Evolutionary conservation across 2,329 filamentous ascomycete species (phyloP).

Genomic region (Pseudogymnoascus sp.): DNA sequence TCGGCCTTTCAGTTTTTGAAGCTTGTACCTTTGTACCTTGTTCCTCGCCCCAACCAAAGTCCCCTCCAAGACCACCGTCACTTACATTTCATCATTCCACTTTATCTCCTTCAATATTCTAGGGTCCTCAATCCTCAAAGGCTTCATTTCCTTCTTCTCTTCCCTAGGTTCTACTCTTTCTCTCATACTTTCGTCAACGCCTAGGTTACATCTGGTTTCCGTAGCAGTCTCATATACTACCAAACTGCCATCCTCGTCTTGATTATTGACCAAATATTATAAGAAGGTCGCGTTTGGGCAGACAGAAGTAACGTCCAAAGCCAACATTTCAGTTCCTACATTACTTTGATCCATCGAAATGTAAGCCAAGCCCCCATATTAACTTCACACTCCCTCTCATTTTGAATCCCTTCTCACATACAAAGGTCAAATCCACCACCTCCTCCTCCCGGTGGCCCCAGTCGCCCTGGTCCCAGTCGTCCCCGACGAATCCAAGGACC

Average conservation of each 20-base stretch:
- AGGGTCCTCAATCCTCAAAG: not conserved
- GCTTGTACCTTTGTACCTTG: slow-evolving; percentile 6
- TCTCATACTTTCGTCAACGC: not conserved
- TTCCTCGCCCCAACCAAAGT: not conserved
- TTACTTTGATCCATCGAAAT: not conserved
- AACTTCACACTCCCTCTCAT: not conserved
- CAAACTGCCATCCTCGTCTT: not conserved
- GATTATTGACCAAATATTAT: not conserved
- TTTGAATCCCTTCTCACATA: slow-evolving; percentile 9
- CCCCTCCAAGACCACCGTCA: not conserved
- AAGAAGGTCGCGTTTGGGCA: not conserved
- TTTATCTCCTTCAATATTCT: not conserved
- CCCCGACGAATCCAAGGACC: slow-evolving; percentile 24
- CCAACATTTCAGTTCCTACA: not conserved
- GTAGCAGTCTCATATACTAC: not conserved
- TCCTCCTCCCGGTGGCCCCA: not conserved
- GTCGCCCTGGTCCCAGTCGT: not conserved
- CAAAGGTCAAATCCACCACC: slow-evolving; percentile 7
- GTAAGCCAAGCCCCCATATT: not conserved
- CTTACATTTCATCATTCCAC: not conserved
- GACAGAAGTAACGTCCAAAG: not conserved
- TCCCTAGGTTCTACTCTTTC: not conserved
- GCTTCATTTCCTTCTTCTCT: not conserved
- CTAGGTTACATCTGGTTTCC: not conserved
- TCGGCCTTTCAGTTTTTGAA: slow-evolving; percentile 1